Evolutionary conservation across 257 asterid genomes (phyloP).

Genomic region (Petrea volubilis): DNA sequence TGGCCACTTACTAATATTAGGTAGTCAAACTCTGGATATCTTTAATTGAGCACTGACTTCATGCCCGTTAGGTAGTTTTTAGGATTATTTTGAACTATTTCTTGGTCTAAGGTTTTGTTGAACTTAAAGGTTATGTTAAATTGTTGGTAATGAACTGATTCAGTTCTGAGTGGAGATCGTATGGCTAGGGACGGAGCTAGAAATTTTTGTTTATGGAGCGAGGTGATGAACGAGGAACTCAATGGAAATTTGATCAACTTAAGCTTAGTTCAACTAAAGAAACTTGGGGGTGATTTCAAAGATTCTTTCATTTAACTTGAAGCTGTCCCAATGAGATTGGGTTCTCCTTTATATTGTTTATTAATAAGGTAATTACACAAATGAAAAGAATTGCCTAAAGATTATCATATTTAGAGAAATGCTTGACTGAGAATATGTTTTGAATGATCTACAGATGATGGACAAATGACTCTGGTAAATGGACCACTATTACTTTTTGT

Average conservation of each 20-base stretch:
- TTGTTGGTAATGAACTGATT: neutral
- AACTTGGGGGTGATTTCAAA: neutral
- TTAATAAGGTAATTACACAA: neutral
- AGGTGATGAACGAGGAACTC: neutral
- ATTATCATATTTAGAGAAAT: neutral
- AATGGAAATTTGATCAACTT: neutral
- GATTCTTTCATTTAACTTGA: neutral
- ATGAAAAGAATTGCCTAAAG: neutral
- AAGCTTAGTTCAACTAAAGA: neutral
- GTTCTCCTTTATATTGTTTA: neutral
- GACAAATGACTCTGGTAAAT: neutral
- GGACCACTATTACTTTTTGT: neutral
- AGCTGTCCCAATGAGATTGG: neutral
- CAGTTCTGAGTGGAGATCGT: neutral
- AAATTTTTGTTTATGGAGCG: too few species aligned
- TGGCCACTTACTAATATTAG: neutral
- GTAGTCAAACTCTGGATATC: neutral
- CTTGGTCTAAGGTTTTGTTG: neutral
- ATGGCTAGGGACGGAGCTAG: too few species aligned
- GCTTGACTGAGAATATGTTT: neutral
- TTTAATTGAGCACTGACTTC: constrained; percentile 1
- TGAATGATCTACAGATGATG: neutral
- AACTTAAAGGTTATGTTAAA: neutral
- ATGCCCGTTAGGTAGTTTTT: neutral
- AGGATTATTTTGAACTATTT: neutral